Percentiles rank a stretch among this genome's conserved stretches.
phyloP scores from a whole-genome alignment of 2,329 filamentous ascomycete species.

The Dichotomopilus funicola region DNA sequence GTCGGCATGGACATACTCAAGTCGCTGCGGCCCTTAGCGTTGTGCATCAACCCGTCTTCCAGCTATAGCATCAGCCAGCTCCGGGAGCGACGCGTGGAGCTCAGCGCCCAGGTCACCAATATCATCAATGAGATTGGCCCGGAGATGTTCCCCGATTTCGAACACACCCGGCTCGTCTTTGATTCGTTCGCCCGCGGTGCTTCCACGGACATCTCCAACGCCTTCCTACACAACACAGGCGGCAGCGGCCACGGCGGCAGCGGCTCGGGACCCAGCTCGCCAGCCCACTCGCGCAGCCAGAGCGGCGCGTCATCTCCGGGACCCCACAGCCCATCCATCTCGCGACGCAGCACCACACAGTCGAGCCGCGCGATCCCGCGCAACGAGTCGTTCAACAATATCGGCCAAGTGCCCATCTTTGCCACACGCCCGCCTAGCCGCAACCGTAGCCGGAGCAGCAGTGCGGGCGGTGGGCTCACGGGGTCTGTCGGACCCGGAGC shows the following conservation, averaged over 20 bases:
- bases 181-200: constrained; percentile 32
- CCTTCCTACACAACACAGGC: background rate
- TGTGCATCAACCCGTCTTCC: constrained; percentile 78
- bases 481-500: constrained; percentile 29
- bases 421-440: constrained; percentile 80
- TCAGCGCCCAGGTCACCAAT: constrained; percentile 78
- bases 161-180: constrained; percentile 62
- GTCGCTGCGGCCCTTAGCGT: constrained; percentile 77
- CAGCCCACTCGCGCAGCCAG: constrained; percentile 34
- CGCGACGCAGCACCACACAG: constrained; percentile 45
- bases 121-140: constrained; percentile 93
- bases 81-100: constrained; percentile 61
- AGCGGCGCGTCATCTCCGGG: constrained; percentile 41
- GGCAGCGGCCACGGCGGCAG: too few species aligned
- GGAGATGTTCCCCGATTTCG: constrained; percentile 96
- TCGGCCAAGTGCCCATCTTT: constrained; percentile 83
- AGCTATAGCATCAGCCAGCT: constrained; percentile 78
- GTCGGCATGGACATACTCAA: constrained; percentile 99
- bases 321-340: constrained; percentile 34
- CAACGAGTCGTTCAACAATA: constrained; percentile 91
- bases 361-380: constrained; percentile 58
- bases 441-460: constrained; percentile 62
- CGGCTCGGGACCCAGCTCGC: constrained; percentile 21
- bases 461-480: constrained; percentile 51
- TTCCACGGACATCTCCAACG: constrained; percentile 21